Evolutionary conservation across 164 flowering plant genomes (phyloP), one percentile per base, ranked within the genome.

Genomic region (Taxillus chinensis): DNA sequence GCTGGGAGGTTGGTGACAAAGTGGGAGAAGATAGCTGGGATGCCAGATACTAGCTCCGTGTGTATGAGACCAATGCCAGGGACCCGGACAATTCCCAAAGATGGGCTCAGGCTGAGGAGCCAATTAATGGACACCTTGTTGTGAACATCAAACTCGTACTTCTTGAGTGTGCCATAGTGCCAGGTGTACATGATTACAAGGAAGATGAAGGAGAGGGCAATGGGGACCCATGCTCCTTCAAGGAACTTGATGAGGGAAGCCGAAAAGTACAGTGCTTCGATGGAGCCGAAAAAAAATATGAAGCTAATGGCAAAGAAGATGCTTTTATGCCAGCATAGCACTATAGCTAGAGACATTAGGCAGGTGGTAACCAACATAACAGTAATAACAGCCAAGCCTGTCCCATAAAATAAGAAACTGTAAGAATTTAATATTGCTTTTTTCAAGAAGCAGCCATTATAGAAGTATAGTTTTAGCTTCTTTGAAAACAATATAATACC

Each of bases 1-100:
- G 95, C 95, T 0, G 95, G 95, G 27, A 87, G 87, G 61, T 87
- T 87, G 51, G 93, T 83, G 62, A 87, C 85, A 55, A 87, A 87
- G 62, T 85, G 93, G 45, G 90, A 82, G 77, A 87, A 85, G 8
- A 87, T 83, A 14, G 90, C 86, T 1, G 95, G 95, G 65, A 87
- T 82, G 7, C 93, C 93, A 0, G 93, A 72, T 10, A 83, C 89
- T 8, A 87, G 87, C 69, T 83, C 90, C 0, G 89, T 79, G 64
- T 85, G 81, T 42, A 87, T 79, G 12, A 87, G 81, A 39, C 90
- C 90, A 41, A 85, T 83, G 55, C 95, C 95, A 3, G 71, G 73
- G 10, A 87, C 91, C 17, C 89, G 76, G 7, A 81, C 82, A 41
- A 87, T 84, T 14, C 87, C 95, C 0, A 83, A 73, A 27, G 61